Base-by-base conservation (phyloP, 495 filamentous ascomycete genomes). In the Chlorociboria aeruginascens region DNA sequence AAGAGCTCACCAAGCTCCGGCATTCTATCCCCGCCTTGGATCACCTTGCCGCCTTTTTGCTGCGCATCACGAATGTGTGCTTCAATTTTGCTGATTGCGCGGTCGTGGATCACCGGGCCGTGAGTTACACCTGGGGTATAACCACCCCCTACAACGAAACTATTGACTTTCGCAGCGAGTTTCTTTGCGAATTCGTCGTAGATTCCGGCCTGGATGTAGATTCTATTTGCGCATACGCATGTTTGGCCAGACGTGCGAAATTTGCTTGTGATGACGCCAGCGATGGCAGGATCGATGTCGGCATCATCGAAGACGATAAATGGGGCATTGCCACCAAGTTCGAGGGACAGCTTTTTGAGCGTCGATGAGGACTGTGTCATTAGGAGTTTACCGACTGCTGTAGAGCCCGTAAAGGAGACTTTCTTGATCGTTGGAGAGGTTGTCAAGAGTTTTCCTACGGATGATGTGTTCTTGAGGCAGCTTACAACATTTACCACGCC, bases 221-320 rank as follows among this genome's bases (percentile, higher is more conserved):
- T 79, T 14, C 87, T 76, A 65, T 93, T 94, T 28, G 87, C 87
- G 54, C 86, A 92, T 13, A 95, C 86, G 58, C 88, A 95, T 0
- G 88, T 95, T 66, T 95, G 88, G 9, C 88, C 89, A 0, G 83
- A 88, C 37, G 78, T 82, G 25, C 88, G 78, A 76, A 94, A 95
- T 63, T 95, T 95, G 59, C 73, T 81, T 20, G 77, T 62, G 39
- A 94, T 71, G 6, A 83, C 85, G 6, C 85, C 89, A 0, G 74
- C 69, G 4, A 94, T 82, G 4, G 88, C 88, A 0, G 68, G 64
- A 48, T 87, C 84, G 33, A 95, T 64, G 58, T 95, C 83, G 30
- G 88, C 85, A 57, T 95, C 88, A 47, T 93, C 84, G 54, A 95
- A 95, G 14, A 95, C 86, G 44, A 95, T 93, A 66, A 95, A 93